Base-by-base conservation (phyloP, 495 filamentous ascomycete species). In the Penicillium pulvis region DNA sequence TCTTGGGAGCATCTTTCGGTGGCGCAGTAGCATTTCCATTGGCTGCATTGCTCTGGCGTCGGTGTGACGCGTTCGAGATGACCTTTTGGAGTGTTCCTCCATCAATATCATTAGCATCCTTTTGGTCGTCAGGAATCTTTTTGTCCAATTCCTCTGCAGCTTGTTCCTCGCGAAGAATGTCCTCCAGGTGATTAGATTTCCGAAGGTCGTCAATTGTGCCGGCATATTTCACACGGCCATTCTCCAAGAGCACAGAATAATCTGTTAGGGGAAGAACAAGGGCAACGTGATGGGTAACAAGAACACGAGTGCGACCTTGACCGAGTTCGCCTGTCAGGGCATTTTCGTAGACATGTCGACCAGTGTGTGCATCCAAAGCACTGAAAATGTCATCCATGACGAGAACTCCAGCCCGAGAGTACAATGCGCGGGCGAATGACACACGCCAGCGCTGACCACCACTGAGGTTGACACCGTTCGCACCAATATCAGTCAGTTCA, bases 321-420 rank as follows among this genome's bases (percentile, higher is more conserved):
- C 84, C 84, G 11, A 94, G 70, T 31, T 85, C 80, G 0, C 91
- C 91, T 17, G 81, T 87, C 8, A 95, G 72, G 51, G 88, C 87
- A 28, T 90, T 75, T 55, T 93, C 87, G 57, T 88, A 91, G 48
- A 93, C 84, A 63, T 90, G 87, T 20, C 84, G 81, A 14, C 91
- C 91, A 48, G 91, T 90, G 66, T 93, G 90, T 12, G 89, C 74
- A 66, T 85, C 81, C 2, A 85, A 64, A 0, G 79, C 81, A 57
- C 87, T 90, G 71, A 95, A 95, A 41, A 95, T 93, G 64, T 95
- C 91, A 64, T 95, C 91, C 50, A 95, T 73, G 23, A 95, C 76
- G 0, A 95, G 79, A 55, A 92, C 88, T 0, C 88, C 87, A 6
- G 91, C 91, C 2, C 91, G 77, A 3, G 88, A 92, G 67, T 95